Evolutionary conservation across 257 asterid species (phyloP).

Genomic region (Nyctanthes arbortristis): DNA sequence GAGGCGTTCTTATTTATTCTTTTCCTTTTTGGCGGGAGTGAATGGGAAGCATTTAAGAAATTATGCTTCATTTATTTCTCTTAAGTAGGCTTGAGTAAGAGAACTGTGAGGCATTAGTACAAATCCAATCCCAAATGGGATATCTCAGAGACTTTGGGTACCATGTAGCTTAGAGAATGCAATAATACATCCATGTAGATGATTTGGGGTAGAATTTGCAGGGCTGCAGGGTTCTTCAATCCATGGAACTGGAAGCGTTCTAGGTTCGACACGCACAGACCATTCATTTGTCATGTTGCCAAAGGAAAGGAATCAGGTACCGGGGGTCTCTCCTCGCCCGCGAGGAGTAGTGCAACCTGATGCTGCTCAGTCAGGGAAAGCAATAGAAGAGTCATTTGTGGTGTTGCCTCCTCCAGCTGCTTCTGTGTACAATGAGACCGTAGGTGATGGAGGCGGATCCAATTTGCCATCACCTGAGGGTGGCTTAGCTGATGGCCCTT

Average conservation of each 20-base stretch:
- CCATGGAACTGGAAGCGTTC: slow-evolving; percentile 60
- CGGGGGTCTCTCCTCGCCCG: slow-evolving; percentile 72
- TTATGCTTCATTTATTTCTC: not conserved
- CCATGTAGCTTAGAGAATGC: not conserved
- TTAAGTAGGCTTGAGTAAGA: slow-evolving; percentile 9
- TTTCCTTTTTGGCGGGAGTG: too few relatives aligned
- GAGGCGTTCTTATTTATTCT: too few relatives aligned
- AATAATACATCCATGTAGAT: slow-evolving; percentile 19
- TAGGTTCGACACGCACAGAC: slow-evolving; percentile 78
- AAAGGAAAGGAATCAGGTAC: slow-evolving; percentile 70
- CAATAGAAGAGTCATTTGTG: slow-evolving; percentile 94
- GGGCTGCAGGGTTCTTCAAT: slow-evolving; percentile 83
- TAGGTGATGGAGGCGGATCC: slow-evolving; percentile 64
- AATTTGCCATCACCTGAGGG: slow-evolving; percentile 62
- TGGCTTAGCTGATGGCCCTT: slow-evolving; percentile 42
- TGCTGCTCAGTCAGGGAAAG: slow-evolving; percentile 67
- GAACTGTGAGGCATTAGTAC: slow-evolving; percentile 4
- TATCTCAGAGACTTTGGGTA: not conserved
- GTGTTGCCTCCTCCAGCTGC: slow-evolving; percentile 99
- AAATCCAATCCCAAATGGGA: not conserved
- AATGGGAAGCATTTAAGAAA: not conserved
- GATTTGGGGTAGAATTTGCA: slow-evolving; percentile 33
- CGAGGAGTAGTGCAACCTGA: slow-evolving; percentile 59
- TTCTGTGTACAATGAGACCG: slow-evolving; percentile 84
- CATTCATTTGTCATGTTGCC: slow-evolving; percentile 84